These are phyloP conservation scores for Malus asiatica DNA, from an alignment of 306 rosid species.

Conservation along the genomic window DNA sequence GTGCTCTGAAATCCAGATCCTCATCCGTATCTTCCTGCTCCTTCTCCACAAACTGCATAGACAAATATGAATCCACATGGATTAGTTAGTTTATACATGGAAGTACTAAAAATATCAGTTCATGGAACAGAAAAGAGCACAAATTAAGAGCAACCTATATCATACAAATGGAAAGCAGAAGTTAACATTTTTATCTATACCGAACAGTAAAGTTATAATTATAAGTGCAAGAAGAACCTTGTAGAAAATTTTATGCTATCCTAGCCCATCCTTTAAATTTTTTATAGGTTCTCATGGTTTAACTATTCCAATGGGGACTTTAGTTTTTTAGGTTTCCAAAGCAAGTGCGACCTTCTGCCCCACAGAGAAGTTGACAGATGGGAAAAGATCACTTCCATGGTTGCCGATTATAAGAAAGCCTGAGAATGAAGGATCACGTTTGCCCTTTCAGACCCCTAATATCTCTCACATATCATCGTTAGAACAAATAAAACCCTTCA, in stretches of 20 bases:
- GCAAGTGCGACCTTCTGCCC: neutral
- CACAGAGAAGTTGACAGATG: neutral
- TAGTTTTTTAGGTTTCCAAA: neutral
- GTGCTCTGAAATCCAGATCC: constrained; percentile 83
- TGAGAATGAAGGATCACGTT: neutral
- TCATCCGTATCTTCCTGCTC: constrained; percentile 59
- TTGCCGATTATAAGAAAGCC: neutral
- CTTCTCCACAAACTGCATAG: constrained; percentile 75
- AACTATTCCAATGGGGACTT: neutral
- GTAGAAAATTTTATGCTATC: neutral
- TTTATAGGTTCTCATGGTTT: neutral
- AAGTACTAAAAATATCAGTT: neutral
- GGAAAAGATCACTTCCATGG: neutral
- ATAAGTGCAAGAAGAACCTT: neutral
- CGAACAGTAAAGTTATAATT: neutral
- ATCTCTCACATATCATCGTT: neutral
- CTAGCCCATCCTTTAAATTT: neutral
- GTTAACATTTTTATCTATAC: neutral
- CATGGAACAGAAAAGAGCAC: neutral
- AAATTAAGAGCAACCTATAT: neutral
- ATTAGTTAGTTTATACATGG: constrained; percentile 22
- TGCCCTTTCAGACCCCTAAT: neutral
- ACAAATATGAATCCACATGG: constrained; percentile 1
- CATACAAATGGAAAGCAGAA: constrained; percentile 18
- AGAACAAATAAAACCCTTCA: neutral